Conservation (phyloP, 1,139 yeast genomes). For the Sugiyamaella xylanicola region DNA sequence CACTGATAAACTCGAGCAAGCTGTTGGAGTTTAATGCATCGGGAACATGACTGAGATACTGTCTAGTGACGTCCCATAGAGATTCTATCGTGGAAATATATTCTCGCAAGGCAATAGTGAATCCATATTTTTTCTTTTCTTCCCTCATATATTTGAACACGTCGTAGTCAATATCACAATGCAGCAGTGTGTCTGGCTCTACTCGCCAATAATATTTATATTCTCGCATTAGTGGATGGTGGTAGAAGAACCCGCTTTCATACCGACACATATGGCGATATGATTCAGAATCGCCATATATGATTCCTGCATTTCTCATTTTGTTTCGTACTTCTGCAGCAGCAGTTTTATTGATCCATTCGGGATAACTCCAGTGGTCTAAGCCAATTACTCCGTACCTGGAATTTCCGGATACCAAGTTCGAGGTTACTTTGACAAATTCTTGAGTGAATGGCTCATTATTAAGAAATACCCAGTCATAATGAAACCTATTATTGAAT, state of each 20-base stretch:
- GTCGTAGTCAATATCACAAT: slow-evolving; percentile 81
- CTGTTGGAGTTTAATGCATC: slow-evolving; percentile 66
- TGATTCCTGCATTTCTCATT: slow-evolving; percentile 52
- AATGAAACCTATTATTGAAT: slow-evolving; percentile 64
- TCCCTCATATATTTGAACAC: slow-evolving; percentile 79
- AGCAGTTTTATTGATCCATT: slow-evolving; percentile 57
- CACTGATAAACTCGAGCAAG: slow-evolving; percentile 69
- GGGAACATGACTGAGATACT: slow-evolving; percentile 65
- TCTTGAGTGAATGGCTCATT: slow-evolving; percentile 58
- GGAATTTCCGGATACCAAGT: slow-evolving; percentile 59
- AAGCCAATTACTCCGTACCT: slow-evolving; percentile 64
- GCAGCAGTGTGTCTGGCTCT: slow-evolving; percentile 79
- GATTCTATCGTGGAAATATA: slow-evolving; percentile 76
- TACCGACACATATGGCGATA: slow-evolving; percentile 90
- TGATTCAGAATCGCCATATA: slow-evolving; percentile 66
- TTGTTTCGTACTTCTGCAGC: slow-evolving; percentile 55
- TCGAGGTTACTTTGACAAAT: slow-evolving; percentile 49
- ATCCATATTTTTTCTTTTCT: slow-evolving; percentile 71
- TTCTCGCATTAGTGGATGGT: slow-evolving; percentile 68
- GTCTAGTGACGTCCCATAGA: slow-evolving; percentile 75
- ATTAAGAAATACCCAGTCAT: slow-evolving; percentile 81
- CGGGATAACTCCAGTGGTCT: slow-evolving; percentile 76
- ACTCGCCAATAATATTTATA: slow-evolving; percentile 94
- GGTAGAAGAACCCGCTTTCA: slow-evolving; percentile 87
- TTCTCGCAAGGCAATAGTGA: slow-evolving; percentile 80